phyloP scores from a whole-genome alignment of 2,329 filamentous ascomycete species.

The Talaromyces sp. region DNA sequence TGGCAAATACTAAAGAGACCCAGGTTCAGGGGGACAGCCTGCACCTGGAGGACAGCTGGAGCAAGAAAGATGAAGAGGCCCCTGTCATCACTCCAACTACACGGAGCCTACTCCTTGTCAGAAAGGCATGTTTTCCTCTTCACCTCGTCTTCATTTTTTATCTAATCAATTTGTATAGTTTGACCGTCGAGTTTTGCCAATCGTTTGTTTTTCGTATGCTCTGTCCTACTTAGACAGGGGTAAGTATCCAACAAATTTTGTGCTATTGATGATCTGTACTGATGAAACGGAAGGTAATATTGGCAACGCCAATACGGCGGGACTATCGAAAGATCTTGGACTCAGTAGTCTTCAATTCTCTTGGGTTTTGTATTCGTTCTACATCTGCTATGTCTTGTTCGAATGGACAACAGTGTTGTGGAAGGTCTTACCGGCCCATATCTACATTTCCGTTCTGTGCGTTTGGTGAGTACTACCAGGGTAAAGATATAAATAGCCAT shows the following conservation, averaged over 20 bases:
- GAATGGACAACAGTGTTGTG: conserved; percentile 13
- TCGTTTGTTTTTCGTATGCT: not conserved
- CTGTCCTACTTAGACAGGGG: not conserved
- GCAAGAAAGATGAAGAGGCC: not conserved
- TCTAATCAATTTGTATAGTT: not conserved
- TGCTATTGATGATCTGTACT: not conserved
- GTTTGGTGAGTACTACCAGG: not conserved
- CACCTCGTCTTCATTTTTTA: not conserved
- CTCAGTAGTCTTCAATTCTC: conserved; percentile 15
- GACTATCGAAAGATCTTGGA: conserved; percentile 10
- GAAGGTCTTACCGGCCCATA: not conserved
- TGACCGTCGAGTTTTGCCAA: not conserved
- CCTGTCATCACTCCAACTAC: not conserved
- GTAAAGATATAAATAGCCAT: not conserved
- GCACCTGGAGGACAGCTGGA: not conserved
- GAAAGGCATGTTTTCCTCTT: not conserved
- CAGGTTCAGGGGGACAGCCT: not conserved
- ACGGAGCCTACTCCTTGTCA: not conserved
- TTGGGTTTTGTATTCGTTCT: conserved; percentile 12
- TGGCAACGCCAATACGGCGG: conserved; percentile 17
- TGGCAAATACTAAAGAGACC: not conserved
- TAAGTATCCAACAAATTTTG: not conserved
- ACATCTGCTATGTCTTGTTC: conserved; percentile 14
- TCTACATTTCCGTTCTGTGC: not conserved
- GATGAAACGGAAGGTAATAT: conserved; percentile 9